Base-by-base conservation (phyloP, 495 filamentous ascomycete genomes). In the Tuber calosporum region DNA sequence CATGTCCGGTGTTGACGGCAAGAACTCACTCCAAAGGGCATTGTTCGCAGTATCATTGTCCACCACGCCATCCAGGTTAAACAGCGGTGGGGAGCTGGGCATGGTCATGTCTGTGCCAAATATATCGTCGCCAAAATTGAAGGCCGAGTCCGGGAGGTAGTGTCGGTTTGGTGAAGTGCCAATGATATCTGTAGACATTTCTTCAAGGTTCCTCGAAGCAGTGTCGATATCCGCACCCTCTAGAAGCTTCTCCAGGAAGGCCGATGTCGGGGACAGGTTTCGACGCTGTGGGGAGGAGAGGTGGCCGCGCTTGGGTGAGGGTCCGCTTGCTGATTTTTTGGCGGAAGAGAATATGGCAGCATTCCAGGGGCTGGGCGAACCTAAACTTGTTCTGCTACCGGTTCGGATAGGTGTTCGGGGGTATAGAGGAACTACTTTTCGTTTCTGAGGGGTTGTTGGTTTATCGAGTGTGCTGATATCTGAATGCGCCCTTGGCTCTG, bases 401-500 rank as follows among this genome's bases (percentile, higher is more conserved):
- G 45, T 67, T 34, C 70, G 70, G 15, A 80, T 42, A 42, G 79
- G 79, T 53, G 79, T 81, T 67, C 79, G 70, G 53, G 78, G 76
- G 41, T 80, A 75, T 68, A 78, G 66, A 36, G 39, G 26, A 39
- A 73, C 71, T 38, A 43, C 30, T n/a, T 66, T 77, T 62, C 68
- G 76, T 69, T 78, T 78, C 37, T 87, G 87, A 17, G 92, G 92
- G 41, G 90, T 93, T 53, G 85, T 85, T 36, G 88, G 88, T 26
- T 89, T 83, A 62, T 84, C 82, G 43, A 83, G 83, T 26, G 83
- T 73, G 70, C 39, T 66, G 72, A 62, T 34, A 13, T 53, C 68
- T 15, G 38, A 36, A 34, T 34, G 22, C 13, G 4, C 45, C 11
- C 66, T 69, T 37, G 53, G 39, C 41, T 62, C 38, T 69, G 22